phyloP scores from a whole-genome alignment of 2,329 filamentous ascomycete species.

The Pseudogymnoascus sp. region DNA sequence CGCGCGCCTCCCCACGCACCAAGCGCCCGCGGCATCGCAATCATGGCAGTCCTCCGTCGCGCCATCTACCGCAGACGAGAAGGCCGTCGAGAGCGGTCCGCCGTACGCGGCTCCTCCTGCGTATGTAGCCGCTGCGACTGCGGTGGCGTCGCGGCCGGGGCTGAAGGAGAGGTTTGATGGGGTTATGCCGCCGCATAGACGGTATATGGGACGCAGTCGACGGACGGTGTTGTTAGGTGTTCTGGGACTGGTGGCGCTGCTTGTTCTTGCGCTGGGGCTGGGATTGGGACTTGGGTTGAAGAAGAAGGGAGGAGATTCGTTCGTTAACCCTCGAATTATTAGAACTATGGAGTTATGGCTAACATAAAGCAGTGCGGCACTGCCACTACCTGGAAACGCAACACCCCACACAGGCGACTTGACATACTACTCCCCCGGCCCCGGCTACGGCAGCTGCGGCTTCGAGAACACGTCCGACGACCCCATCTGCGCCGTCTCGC shows the following conservation, averaged over 20 bases:
- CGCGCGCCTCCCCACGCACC: background rate
- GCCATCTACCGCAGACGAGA: background rate
- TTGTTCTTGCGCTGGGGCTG: slow-evolving; percentile 10
- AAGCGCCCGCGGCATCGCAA: background rate
- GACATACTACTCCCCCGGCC: slow-evolving; percentile 58
- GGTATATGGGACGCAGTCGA: slow-evolving; percentile 12
- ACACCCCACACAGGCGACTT: slow-evolving; percentile 53
- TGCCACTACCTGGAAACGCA: slow-evolving; percentile 43
- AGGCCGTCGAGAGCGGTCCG: background rate
- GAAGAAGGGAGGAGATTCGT: slow-evolving; percentile 5
- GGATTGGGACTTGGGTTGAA: slow-evolving; percentile 15
- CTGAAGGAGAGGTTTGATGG: background rate
- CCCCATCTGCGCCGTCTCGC: slow-evolving; percentile 57
- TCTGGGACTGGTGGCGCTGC: slow-evolving; percentile 12
- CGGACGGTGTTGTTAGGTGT: slow-evolving; percentile 8
- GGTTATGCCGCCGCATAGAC: slow-evolving; percentile 1
- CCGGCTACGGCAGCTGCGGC: slow-evolving; percentile 62
- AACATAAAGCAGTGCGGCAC: slow-evolving; percentile 11
- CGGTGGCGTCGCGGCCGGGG: background rate
- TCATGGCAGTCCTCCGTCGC: background rate
- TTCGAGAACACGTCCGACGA: slow-evolving; percentile 44
- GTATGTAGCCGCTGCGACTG: background rate
- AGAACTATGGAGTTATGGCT: background rate
- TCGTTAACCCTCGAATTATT: background rate
- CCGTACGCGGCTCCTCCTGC: background rate